Percentiles rank a stretch among this genome's conserved stretches.
These are phyloP conservation scores for Boletus fagicola DNA, from an alignment of 768 basidiomycete genomes.

Conservation along the genomic window DNA sequence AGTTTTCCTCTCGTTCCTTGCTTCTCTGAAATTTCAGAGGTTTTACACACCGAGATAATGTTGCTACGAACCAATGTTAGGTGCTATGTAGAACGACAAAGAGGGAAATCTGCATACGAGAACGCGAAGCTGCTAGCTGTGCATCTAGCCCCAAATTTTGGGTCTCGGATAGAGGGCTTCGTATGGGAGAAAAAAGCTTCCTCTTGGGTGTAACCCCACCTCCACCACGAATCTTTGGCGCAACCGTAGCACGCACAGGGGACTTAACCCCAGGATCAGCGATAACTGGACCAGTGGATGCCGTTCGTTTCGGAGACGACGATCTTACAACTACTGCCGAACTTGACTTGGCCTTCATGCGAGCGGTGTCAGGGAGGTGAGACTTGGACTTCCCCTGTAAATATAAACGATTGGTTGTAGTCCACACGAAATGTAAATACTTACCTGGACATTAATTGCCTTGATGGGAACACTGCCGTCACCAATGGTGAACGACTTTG, in stretches of 20 bases:
- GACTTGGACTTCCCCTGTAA: slow-evolving; percentile 21
- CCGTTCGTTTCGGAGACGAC: slow-evolving; percentile 11
- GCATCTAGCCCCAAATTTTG: slow-evolving; percentile 17
- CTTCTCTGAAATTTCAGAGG: slow-evolving; percentile 12
- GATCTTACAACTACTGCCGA: slow-evolving; percentile 6
- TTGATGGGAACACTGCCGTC: slow-evolving; percentile 47
- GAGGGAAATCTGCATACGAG: slow-evolving; percentile 20
- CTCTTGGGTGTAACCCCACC: slow-evolving; percentile 26
- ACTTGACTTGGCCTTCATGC: slow-evolving; percentile 11
- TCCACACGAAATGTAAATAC: slow-evolving; percentile 7
- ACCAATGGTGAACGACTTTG: slow-evolving; percentile 52
- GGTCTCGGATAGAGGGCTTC: slow-evolving; percentile 26
- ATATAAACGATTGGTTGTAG: background rate
- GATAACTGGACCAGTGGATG: slow-evolving; percentile 1
- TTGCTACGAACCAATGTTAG: slow-evolving; percentile 11
- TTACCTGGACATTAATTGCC: slow-evolving; percentile 58
- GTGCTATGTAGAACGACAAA: background rate
- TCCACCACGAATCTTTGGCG: slow-evolving; percentile 20
- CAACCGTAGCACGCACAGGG: slow-evolving; percentile 16
- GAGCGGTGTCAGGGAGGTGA: background rate
- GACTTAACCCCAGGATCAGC: slow-evolving; percentile 16
- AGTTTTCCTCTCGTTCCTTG: slow-evolving; percentile 8
- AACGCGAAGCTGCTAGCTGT: slow-evolving; percentile 9
- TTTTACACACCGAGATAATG: slow-evolving; percentile 13
- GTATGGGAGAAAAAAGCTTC: slow-evolving; percentile 20